Percentiles rank a stretch among this genome's conserved stretches.
Evolutionary conservation across 2,329 filamentous ascomycete species (phyloP).

Genomic region (Fusarium nisikadoi): DNA sequence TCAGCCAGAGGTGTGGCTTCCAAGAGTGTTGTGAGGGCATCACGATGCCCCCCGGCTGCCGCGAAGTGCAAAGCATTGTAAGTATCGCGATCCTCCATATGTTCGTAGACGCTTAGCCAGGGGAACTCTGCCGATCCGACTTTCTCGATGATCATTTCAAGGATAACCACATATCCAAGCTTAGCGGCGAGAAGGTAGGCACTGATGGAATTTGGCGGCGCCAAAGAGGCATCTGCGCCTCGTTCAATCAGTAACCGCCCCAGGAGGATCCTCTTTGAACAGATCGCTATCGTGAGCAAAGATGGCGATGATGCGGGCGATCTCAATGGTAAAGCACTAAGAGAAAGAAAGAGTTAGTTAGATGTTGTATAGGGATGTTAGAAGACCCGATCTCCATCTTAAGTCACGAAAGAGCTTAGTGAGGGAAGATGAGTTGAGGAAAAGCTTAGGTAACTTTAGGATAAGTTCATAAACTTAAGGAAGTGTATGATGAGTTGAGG

Average conservation of each 20-base stretch:
- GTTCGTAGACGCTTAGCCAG: constrained; percentile 21
- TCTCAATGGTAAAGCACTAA: background rate
- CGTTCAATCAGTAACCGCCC: constrained; percentile 25
- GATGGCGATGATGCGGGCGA: background rate
- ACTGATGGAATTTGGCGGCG: constrained; percentile 14
- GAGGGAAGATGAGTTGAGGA: background rate
- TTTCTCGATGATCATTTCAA: constrained; percentile 29
- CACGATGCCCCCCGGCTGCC: constrained; percentile 21
- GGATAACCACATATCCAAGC: constrained; percentile 21
- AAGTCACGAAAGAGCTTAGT: background rate
- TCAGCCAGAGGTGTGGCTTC: constrained; percentile 19
- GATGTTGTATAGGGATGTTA: background rate
- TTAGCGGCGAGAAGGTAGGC: constrained; percentile 26
- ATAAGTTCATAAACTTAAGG: background rate
- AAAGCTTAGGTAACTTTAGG: too few relatives aligned
- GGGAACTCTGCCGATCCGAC: constrained; percentile 16
- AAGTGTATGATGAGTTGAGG: background rate
- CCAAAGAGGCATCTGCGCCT: constrained; percentile 33
- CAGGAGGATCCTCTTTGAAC: constrained; percentile 1
- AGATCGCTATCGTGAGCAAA: constrained; percentile 29
- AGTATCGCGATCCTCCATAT: constrained; percentile 4
- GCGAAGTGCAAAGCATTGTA: constrained; percentile 42
- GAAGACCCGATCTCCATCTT: background rate
- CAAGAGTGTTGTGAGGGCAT: constrained; percentile 27
- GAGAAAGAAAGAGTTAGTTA: background rate